phyloP scores from a whole-genome alignment of 495 filamentous ascomycete genomes.

The Schizothecium vesticola region DNA sequence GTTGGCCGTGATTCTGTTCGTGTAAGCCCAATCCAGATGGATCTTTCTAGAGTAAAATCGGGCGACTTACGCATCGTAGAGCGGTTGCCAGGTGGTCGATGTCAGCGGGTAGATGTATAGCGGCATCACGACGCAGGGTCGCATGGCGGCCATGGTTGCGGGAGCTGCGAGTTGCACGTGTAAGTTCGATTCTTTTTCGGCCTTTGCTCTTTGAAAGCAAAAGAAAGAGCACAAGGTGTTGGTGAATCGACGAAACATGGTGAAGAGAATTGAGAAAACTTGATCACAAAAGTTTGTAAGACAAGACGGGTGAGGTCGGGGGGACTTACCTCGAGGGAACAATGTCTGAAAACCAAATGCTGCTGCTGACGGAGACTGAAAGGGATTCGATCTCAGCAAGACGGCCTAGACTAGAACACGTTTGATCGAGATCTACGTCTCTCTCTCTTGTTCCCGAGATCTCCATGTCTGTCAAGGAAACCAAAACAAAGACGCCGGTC shows the following conservation, averaged over 20 bases:
- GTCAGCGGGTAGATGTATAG: conserved; percentile 5
- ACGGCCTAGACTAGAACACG: background rate
- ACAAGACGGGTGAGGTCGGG: background rate
- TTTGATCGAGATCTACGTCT: background rate
- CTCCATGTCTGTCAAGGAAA: background rate
- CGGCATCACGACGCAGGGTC: conserved; percentile 8
- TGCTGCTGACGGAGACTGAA: background rate
- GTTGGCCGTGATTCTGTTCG: background rate
- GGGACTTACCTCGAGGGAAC: background rate
- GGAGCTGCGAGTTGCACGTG: background rate
- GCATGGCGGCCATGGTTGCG: background rate
- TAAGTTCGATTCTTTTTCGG: background rate
- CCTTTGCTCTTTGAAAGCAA: background rate
- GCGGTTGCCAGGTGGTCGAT: background rate
- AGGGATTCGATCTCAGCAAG: background rate
- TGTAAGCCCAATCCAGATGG: background rate
- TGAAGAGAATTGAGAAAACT: background rate
- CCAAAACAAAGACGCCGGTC: background rate
- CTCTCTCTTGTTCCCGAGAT: background rate
- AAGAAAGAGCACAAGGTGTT: background rate
- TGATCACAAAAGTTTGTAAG: background rate
- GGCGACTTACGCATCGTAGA: conserved; percentile 4
- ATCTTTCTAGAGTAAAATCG: background rate
- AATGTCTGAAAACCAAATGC: background rate
- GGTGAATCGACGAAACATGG: background rate